Evolutionary conservation across 2,329 filamentous ascomycete species (phyloP).

Genomic region (Talaromyces sp.): DNA sequence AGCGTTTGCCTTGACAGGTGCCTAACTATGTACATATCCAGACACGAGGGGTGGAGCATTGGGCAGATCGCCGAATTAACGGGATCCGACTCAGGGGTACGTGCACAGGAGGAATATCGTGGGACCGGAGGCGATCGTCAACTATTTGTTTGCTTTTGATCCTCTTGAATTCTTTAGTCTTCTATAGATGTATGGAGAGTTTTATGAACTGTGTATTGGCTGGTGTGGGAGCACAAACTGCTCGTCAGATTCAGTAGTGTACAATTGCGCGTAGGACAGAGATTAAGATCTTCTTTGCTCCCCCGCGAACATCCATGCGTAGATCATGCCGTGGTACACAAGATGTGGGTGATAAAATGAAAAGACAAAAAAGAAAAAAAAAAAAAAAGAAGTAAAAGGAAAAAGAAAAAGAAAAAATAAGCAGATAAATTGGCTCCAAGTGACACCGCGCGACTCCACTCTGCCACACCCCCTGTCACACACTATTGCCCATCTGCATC

Average conservation of each 20-base stretch:
- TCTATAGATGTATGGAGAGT: background rate
- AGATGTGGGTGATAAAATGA: background rate
- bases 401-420: slow-evolving; percentile 5
- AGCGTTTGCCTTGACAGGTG: slow-evolving; percentile 6
- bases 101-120: background rate
- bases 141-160: background rate
- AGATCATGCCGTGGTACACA: background rate
- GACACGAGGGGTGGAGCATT: background rate
- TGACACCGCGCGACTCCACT: background rate
- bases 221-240: background rate
- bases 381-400: background rate
- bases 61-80: background rate
- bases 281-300: background rate
- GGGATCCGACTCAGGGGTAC: background rate
- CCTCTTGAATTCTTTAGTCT: background rate
- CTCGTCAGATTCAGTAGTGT: slow-evolving; percentile 8
- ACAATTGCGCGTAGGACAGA: slow-evolving; percentile 11
- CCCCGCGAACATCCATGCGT: background rate
- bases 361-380: background rate
- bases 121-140: background rate
- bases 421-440: background rate
- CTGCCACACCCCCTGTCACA: background rate
- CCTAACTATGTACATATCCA: background rate
- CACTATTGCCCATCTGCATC: slow-evolving; percentile 28
- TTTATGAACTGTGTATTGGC: background rate